Evolutionary conservation across 2,329 filamentous ascomycete genomes (phyloP), one percentile per base, ranked within the genome.

Genomic region (Xylaria sp.): DNA sequence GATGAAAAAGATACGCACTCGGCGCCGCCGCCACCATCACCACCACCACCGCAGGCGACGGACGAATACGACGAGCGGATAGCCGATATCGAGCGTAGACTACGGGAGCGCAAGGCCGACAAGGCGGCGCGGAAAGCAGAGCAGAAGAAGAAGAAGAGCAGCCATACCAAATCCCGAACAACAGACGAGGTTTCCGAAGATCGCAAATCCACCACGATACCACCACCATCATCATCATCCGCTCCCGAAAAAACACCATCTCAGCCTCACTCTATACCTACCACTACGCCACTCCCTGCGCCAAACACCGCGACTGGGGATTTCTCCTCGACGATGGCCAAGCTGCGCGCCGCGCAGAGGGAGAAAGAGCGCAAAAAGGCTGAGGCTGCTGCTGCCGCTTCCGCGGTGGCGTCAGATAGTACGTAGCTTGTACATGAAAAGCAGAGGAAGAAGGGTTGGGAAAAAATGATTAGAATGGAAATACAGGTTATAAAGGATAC

Each of bases 301-400:
- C 77, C 76, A 71, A 79, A 75, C 65, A 75, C 77, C 11, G 78
- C 77, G 0, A 23, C 56, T 7, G 72, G 65, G 3, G 66, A 74
- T 65, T 77, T 77, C 67, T 75, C 79, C 56, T 77, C 76, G 10
- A 88, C 85, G 1, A 82, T 89, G 80, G 88, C 86, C 68, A 82
- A 86, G 65, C 72, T 90, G 48, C 85, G 86, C 71, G 87, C 84
- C 65, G 87, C 87, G 28, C 87, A 89, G 76, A 83, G 87, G 13
- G 86, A 87, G 69, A 86, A 87, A 61, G 83, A 89, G 70, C 76
- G 80, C 51, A 82, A 81, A 72, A 82, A 83, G 69, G 85, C 87
- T 59, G 77, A 78, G 49, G 82, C 83, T 65, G 80, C 70, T 71
- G 78, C 67, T 20, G 49, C 63, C 1, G 40, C 53, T 28, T 23